Conservation (phyloP, 225 moss, liverwort and hornwort species). For the Pseudoscleropodium purum region DNA sequence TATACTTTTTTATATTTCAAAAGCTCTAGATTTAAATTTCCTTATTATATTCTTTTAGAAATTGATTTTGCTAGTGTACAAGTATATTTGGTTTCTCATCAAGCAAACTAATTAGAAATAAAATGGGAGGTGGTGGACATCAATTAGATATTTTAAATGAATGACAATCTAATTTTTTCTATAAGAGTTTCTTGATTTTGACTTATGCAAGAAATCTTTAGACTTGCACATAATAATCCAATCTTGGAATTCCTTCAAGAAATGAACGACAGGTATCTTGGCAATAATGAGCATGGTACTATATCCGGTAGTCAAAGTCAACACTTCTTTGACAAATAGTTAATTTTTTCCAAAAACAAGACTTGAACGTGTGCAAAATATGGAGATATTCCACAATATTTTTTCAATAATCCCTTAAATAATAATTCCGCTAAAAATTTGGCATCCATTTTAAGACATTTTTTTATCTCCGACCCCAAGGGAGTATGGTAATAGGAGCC, state of each 20-base stretch:
- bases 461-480: not conserved
- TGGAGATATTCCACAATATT: not conserved
- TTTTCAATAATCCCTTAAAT: not conserved
- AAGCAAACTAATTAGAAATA: not conserved
- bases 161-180: not conserved
- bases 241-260: not conserved
- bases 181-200: not conserved
- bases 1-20: not conserved
- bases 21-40: not conserved
- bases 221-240: not conserved
- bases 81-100: not conserved
- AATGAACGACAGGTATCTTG: not conserved
- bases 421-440: not conserved
- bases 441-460: not conserved
- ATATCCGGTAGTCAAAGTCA: accelerated
- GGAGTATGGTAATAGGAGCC: not conserved
- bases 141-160: not conserved
- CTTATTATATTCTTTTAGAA: no score
- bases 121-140: not conserved
- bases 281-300: not conserved
- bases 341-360: no score
- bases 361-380: not conserved
- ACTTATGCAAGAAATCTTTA: not conserved
- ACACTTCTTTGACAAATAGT: not conserved
- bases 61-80: accelerated